Percentiles rank a stretch among this genome's conserved stretches.
These are phyloP conservation scores for Pseudopyricularia cyperi DNA, from an alignment of 2,329 filamentous ascomycete genomes.

Conservation along the genomic window DNA sequence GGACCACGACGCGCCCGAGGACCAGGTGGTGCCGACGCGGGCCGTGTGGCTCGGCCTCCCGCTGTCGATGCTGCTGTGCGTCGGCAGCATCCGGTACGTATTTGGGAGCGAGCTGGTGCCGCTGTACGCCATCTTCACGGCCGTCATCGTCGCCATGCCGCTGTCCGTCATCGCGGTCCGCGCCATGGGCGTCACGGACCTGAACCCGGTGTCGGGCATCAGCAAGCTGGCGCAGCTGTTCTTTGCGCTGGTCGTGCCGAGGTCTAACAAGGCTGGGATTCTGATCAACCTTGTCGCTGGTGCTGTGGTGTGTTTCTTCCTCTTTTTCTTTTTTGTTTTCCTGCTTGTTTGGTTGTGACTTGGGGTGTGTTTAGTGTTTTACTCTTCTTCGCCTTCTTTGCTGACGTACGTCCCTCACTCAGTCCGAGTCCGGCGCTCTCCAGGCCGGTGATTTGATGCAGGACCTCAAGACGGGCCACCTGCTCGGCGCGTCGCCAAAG, in stretches of 20 bases:
- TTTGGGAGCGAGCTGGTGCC: slow-evolving; percentile 70
- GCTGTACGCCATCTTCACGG: slow-evolving; percentile 58
- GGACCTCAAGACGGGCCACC: slow-evolving; percentile 89
- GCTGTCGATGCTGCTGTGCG: slow-evolving; percentile 65
- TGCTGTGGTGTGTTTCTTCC: slow-evolving; percentile 45
- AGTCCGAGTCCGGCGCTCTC: slow-evolving; percentile 48
- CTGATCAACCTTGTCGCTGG: slow-evolving; percentile 91
- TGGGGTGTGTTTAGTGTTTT: slow-evolving; percentile 20
- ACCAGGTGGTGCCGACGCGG: slow-evolving; percentile 64
- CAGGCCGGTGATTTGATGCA: slow-evolving; percentile 96
- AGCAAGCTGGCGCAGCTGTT: slow-evolving; percentile 93
- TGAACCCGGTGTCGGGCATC: slow-evolving; percentile 94
- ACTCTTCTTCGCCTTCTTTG: background rate
- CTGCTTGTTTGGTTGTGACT: slow-evolving; percentile 11
- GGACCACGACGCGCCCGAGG: slow-evolving; percentile 67
- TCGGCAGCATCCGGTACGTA: slow-evolving; percentile 66
- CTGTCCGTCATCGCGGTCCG: slow-evolving; percentile 63
- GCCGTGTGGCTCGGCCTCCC: slow-evolving; percentile 65
- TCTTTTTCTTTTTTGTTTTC: background rate
- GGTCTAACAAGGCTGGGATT: slow-evolving; percentile 70
- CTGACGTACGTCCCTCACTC: background rate
- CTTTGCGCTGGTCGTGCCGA: slow-evolving; percentile 80
- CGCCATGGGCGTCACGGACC: slow-evolving; percentile 60
- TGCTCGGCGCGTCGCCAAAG: slow-evolving; percentile 81
- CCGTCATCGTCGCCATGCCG: slow-evolving; percentile 73